Evolutionary conservation across 495 filamentous ascomycete species (phyloP), one percentile per base, ranked within the genome.

Genomic region (Neurospora sp.): DNA sequence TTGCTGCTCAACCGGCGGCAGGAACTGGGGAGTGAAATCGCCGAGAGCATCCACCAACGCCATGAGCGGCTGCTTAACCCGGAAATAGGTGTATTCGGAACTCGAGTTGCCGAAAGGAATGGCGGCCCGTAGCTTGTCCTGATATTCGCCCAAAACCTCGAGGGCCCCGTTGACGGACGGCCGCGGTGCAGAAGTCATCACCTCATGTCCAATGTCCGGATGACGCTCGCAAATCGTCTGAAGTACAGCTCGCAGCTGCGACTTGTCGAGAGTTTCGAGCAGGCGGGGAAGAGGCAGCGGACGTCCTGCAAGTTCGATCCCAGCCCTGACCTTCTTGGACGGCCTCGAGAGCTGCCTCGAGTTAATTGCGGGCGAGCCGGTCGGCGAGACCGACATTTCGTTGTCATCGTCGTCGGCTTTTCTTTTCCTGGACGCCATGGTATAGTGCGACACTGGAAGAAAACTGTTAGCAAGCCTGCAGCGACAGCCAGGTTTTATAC

Each of bases 41-140:
- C 90, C 90, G 72, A 99, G 86, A 66, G 96, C 93, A 74, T 98
- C 94, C 71, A 97, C 87, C 41, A 99, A 89, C 31, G 92, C 90
- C 38, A 88, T 83, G 3, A 99, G 87, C 46, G 91, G 88, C 76
- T 94, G 92, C 70, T 91, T 91, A 39, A 98, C 94, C 78, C 96
- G 90, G 81, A 97, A 96, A 80, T 97, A 98, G 31, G 93, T 90
- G 83, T 99, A 99, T 76, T 98, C 96, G 35, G 93, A 95, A 72
- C 89, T 91, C 42, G 89, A 86, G 69, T 93, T 90, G 77, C 96
- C 96, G 79, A 95, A 91, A 10, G 96, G 96, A 73, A 97, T 93
- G 0, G 96, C 91, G n/a, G 88, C 88, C 72, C 88, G 90, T 62
- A 98, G 85, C 46, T 87, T 87, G 12, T 88, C 85, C 79, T 96